Conservation (phyloP, 176 grass and related monocot species). For the Puccinellia tenuiflora region DNA sequence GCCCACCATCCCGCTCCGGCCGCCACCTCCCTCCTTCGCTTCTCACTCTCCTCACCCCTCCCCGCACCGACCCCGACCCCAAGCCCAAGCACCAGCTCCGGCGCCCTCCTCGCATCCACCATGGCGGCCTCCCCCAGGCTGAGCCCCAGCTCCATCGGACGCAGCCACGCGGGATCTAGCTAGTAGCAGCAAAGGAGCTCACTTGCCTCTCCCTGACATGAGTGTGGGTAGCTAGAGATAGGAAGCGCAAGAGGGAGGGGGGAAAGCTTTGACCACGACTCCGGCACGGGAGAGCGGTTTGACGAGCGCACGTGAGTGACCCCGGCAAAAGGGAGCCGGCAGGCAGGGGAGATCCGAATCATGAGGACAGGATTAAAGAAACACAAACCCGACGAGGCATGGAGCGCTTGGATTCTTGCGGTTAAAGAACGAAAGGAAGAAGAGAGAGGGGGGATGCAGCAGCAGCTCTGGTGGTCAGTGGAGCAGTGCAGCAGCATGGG, state of each 20-base stretch:
- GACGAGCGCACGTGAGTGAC: constrained; percentile 60
- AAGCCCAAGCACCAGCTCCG: constrained; percentile 48
- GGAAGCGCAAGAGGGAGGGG: background rate
- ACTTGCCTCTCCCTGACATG: background rate
- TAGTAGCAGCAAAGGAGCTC: background rate
- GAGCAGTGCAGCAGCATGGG: constrained; percentile 26
- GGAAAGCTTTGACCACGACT: constrained; percentile 43
- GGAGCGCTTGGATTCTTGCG: background rate
- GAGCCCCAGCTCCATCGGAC: constrained; percentile 69
- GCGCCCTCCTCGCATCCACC: constrained; percentile 24
- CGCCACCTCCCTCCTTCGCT: background rate
- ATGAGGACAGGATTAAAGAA: constrained; percentile 32
- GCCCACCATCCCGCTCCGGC: background rate
- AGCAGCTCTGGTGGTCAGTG: background rate
- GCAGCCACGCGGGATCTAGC: background rate
- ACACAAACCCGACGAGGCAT: background rate
- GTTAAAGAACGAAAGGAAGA: background rate
- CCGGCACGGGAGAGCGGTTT: constrained; percentile 30
- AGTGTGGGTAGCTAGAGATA: background rate
- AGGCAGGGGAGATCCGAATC: constrained; percentile 34
- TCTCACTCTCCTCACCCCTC: background rate
- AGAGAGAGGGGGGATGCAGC: background rate
- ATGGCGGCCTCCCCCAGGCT: constrained; percentile 39
- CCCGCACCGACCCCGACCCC: constrained; percentile 17
- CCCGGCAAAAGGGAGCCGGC: constrained; percentile 42